These are phyloP conservation scores for Malus hybrid DNA, from an alignment of 331 rosid species.

Conservation along the genomic window DNA sequence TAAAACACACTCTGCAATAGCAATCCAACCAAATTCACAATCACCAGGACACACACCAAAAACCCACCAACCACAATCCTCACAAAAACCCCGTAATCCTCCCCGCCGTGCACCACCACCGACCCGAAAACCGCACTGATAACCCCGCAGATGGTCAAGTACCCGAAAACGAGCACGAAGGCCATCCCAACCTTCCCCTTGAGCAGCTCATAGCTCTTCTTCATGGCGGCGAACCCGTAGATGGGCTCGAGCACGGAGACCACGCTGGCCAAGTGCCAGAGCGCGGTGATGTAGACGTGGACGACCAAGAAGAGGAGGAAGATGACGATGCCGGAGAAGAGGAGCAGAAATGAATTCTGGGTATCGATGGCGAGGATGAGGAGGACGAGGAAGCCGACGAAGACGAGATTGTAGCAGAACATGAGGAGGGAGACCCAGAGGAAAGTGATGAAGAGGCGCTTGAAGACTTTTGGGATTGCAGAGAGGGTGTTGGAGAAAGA, in stretches of 20 bases:
- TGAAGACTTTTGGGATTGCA: conserved; percentile 80
- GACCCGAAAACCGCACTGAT: conserved; percentile 47
- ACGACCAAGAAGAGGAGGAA: conserved; percentile 46
- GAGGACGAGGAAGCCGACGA: conserved; percentile 35
- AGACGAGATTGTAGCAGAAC: conserved; percentile 52
- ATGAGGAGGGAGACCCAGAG: conserved; percentile 72
- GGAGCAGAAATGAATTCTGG: conserved; percentile 27
- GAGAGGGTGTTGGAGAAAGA: conserved; percentile 65
- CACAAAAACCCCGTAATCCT: conserved; percentile 32
- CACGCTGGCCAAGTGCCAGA: conserved; percentile 95
- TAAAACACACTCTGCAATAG: conserved; percentile 50
- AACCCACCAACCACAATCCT: conserved; percentile 84
- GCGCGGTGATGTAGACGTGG: conserved; percentile 74
- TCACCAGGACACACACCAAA: conserved; percentile 72
- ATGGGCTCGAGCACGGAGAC: conserved; percentile 79
- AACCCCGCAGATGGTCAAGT: conserved; percentile 41
- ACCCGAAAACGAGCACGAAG: conserved; percentile 39
- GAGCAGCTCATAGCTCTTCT: conserved; percentile 74
- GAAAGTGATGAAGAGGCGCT: conserved; percentile 77
- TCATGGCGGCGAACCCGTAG: conserved; percentile 78
- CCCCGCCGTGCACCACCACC: conserved; percentile 74
- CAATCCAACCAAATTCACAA: conserved; percentile 55
- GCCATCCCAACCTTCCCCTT: conserved; percentile 61
- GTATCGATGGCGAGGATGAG: conserved; percentile 48
- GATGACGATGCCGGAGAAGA: conserved; percentile 25